A percentile compares a stretch with the other conserved stretches of the same genome.
Conservation (phyloP, 2,329 filamentous ascomycete genomes). For the Pseudonectria foliicola region DNA sequence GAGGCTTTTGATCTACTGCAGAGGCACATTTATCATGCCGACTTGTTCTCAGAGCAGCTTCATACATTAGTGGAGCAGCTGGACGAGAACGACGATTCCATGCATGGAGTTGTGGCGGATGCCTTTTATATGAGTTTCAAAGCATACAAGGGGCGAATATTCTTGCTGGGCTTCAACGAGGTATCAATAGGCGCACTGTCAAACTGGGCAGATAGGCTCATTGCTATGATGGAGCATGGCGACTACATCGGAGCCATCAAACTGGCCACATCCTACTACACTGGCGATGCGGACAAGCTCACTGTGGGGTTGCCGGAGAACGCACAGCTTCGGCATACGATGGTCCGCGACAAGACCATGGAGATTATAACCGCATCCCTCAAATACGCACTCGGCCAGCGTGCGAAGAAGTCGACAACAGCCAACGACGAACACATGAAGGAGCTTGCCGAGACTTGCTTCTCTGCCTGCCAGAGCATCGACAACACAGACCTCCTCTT, state of each 20-base stretch:
- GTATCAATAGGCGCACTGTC: conserved; percentile 85
- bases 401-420: conserved; percentile 40
- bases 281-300: conserved; percentile 83
- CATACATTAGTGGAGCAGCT: conserved; percentile 79
- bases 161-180: conserved; percentile 90
- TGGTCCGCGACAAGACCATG: conserved; percentile 82
- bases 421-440: conserved; percentile 56
- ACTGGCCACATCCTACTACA: conserved; percentile 87
- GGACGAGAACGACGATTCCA: conserved; percentile 76
- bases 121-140: conserved; percentile 98
- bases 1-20: conserved; percentile 89
- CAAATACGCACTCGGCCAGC: conserved; percentile 75
- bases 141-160: conserved; percentile 87
- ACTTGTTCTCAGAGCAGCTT: conserved; percentile 84
- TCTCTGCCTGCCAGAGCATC: conserved; percentile 74
- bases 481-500: conserved; percentile 78
- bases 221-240: conserved; percentile 94
- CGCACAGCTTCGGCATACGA: conserved; percentile 61
- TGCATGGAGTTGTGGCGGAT: conserved; percentile 95
- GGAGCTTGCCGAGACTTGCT: conserved; percentile 76
- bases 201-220: conserved; percentile 92
- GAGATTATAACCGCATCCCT: conserved; percentile 92
- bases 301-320: conserved; percentile 92
- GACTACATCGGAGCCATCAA: conserved; percentile 89
- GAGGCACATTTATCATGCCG: conserved; percentile 85